phyloP scores from a whole-genome alignment of 2,329 filamentous ascomycete species.

The Nothopassalora personata region DNA sequence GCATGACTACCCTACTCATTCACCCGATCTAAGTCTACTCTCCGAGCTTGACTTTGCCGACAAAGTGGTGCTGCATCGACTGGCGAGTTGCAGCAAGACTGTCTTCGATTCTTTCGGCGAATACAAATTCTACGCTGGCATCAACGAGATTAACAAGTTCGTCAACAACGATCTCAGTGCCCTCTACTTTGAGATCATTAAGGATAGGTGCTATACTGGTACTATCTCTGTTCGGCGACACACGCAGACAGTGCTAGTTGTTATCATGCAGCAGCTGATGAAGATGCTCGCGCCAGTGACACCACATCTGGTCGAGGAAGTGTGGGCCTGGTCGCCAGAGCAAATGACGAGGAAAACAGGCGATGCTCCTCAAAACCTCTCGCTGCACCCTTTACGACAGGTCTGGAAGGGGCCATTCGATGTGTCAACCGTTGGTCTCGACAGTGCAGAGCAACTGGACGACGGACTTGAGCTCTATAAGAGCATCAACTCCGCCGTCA shows the following conservation, averaged over 20 bases:
- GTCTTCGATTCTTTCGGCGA: constrained; percentile 62
- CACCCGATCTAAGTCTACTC: constrained; percentile 6
- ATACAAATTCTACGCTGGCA: constrained; percentile 77
- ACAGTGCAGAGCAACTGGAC: constrained; percentile 41
- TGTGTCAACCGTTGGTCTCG: neutral
- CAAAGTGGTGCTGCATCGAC: constrained; percentile 70
- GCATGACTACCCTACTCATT: constrained; percentile 36
- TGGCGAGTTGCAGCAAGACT: constrained; percentile 59
- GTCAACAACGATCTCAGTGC: constrained; percentile 77
- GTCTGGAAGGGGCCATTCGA: constrained; percentile 24
- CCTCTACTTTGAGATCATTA: constrained; percentile 89
- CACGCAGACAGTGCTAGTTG: constrained; percentile 52
- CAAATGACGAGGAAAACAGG: constrained; percentile 18
- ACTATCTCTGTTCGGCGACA: constrained; percentile 56
- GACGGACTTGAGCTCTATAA: constrained; percentile 37
- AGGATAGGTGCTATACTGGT: constrained; percentile 87
- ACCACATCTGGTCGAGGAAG: constrained; percentile 80
- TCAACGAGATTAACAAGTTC: constrained; percentile 72
- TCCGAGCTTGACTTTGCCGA: constrained; percentile 43
- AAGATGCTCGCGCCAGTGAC: constrained; percentile 76
- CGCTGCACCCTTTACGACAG: constrained; percentile 24
- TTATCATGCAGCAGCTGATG: constrained; percentile 66
- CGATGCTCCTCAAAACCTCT: neutral
- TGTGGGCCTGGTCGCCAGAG: constrained; percentile 69
- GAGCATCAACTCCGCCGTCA: constrained; percentile 61